Conservation (phyloP, 768 basidiomycete species). For the Rhizopogon vesiculosus region DNA sequence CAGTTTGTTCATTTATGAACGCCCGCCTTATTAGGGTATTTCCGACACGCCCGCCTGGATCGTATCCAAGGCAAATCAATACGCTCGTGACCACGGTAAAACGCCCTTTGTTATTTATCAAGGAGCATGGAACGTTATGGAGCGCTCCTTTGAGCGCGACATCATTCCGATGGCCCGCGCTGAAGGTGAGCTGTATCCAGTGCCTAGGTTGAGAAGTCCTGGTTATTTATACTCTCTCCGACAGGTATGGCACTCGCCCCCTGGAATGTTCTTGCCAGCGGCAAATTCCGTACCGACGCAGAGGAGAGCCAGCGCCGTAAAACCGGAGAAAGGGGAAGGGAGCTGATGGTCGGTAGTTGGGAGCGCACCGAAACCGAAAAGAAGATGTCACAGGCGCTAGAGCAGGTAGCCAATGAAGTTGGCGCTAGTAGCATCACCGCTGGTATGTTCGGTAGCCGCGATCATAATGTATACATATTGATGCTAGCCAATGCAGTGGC, state of each 20-base stretch:
- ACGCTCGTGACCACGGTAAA: slow-evolving; percentile 36
- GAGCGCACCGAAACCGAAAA: slow-evolving; percentile 41
- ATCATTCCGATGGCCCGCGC: slow-evolving; percentile 32
- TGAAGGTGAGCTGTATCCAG: slow-evolving; percentile 10
- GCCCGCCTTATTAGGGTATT: slow-evolving; percentile 12
- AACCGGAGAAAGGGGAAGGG: slow-evolving; percentile 24
- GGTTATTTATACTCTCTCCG: neutral
- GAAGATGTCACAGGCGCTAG: slow-evolving; percentile 38
- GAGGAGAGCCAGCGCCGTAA: slow-evolving; percentile 25
- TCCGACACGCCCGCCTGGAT: slow-evolving; percentile 36
- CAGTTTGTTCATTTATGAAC: no score
- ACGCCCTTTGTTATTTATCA: slow-evolving; percentile 44
- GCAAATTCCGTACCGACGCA: slow-evolving; percentile 26
- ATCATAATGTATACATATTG: neutral
- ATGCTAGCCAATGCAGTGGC: slow-evolving; percentile 17
- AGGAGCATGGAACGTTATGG: slow-evolving; percentile 28
- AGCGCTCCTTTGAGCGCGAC: slow-evolving; percentile 40
- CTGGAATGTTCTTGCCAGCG: slow-evolving; percentile 31
- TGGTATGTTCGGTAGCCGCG: neutral
- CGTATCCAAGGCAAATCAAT: slow-evolving; percentile 36
- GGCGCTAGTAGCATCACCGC: slow-evolving; percentile 44
- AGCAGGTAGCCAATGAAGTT: slow-evolving; percentile 46
- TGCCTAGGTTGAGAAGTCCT: neutral
- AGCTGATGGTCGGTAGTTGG: slow-evolving; percentile 30
- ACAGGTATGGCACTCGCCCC: slow-evolving; percentile 31